Evolutionary conservation across 1,284 basidiomycete genomes (phyloP).

Genomic region (Coniferiporia weirii): DNA sequence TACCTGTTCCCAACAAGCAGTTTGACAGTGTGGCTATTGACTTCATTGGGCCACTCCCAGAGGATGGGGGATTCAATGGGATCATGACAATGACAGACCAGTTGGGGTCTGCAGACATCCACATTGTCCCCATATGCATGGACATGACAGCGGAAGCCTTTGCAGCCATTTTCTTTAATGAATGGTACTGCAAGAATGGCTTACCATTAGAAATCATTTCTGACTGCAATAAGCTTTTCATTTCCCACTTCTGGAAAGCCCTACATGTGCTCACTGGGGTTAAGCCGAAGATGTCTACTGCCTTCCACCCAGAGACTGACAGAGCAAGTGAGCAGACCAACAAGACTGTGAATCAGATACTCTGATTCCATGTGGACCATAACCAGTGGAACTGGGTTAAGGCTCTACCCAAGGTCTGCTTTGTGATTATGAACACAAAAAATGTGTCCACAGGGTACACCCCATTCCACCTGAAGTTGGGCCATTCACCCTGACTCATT

Average conservation of each 20-base stretch:
- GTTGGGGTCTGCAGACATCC: slow-evolving; percentile 22
- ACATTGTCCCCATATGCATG: slow-evolving; percentile 20
- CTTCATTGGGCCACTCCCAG: slow-evolving; percentile 29
- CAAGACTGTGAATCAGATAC: slow-evolving; percentile 30
- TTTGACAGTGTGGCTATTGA: slow-evolving; percentile 26
- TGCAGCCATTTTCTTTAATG: slow-evolving; percentile 20
- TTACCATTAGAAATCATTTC: slow-evolving; percentile 22
- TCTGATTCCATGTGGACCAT: slow-evolving; percentile 31
- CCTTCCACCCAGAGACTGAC: slow-evolving; percentile 25
- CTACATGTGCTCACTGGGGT: slow-evolving; percentile 21
- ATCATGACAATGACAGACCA: slow-evolving; percentile 16
- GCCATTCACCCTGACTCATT: slow-evolving; percentile 25
- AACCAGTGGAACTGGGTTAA: slow-evolving; percentile 34
- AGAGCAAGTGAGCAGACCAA: slow-evolving; percentile 29
- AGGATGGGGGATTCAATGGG: slow-evolving; percentile 18
- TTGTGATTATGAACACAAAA: slow-evolving; percentile 35
- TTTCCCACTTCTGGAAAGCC: slow-evolving; percentile 23
- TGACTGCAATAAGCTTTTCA: slow-evolving; percentile 25
- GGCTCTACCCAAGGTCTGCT: slow-evolving; percentile 31
- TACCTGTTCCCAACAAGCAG: slow-evolving; percentile 23
- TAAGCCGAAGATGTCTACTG: slow-evolving; percentile 23
- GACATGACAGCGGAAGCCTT: slow-evolving; percentile 26
- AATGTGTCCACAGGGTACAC: slow-evolving; percentile 30
- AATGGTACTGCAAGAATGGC: slow-evolving; percentile 23
- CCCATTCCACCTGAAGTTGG: slow-evolving; percentile 28